Percentiles rank a stretch among this genome's conserved stretches.
These are phyloP conservation scores for Globisporangium uncinulatum DNA, from an alignment of 352 stramenopile genomes.

Conservation along the genomic window DNA sequence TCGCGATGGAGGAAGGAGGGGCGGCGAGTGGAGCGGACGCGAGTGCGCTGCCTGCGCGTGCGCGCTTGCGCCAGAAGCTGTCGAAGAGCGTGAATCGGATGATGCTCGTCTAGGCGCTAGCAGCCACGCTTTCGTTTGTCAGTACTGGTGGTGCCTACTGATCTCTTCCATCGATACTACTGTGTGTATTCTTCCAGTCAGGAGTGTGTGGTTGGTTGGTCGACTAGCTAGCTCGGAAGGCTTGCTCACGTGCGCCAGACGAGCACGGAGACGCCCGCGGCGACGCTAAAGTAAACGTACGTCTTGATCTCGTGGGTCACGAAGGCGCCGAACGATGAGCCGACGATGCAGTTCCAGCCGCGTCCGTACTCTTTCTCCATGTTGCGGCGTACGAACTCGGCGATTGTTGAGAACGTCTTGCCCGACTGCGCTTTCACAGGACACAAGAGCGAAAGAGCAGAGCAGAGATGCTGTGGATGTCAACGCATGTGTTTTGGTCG, in stretches of 20 bases:
- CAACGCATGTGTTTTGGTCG: too few relatives aligned
- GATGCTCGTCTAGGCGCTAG: constrained; percentile 33
- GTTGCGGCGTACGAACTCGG: constrained; percentile 87
- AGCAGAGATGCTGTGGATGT: too few relatives aligned
- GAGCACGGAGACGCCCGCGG: constrained; percentile 87
- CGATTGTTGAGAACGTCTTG: constrained; percentile 91
- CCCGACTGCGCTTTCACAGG: constrained; percentile 58
- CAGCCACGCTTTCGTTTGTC: too few relatives aligned
- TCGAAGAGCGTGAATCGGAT: constrained; percentile 40
- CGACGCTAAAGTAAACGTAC: constrained; percentile 94
- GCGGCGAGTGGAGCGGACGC: constrained; percentile 8
- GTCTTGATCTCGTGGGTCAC: constrained; percentile 96
- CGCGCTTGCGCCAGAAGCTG: constrained; percentile 28
- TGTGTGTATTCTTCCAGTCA: constrained; percentile 5
- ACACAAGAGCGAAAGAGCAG: constrained; percentile 1
- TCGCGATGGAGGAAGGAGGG: constrained; percentile 29
- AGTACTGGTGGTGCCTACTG: too few relatives aligned
- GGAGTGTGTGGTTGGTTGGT: too few relatives aligned
- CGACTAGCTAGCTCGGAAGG: neutral
- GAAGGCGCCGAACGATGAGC: constrained; percentile 89
- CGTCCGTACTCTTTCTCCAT: constrained; percentile 92
- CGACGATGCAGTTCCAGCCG: constrained; percentile 93
- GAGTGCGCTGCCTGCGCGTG: constrained; percentile 13
- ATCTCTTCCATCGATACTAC: neutral
- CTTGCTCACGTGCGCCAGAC: constrained; percentile 80